Conservation (phyloP, 495 filamentous ascomycete species). For the Hypoxylon fragiforme region DNA sequence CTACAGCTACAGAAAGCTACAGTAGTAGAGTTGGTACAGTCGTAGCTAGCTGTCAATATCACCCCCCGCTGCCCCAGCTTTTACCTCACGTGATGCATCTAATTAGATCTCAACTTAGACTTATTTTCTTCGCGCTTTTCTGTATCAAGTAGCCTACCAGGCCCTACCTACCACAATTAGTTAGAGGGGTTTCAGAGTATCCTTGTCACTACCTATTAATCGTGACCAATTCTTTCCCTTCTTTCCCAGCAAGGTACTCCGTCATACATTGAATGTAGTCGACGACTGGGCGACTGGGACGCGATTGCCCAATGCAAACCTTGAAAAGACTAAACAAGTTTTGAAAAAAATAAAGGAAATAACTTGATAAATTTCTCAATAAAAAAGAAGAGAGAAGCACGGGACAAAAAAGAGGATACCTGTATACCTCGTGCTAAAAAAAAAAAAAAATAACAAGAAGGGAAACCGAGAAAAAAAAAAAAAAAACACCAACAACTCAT, state of each 20-base stretch:
- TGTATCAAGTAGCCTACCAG: neutral
- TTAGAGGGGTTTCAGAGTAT: too few species aligned
- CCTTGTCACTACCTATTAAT: too few species aligned
- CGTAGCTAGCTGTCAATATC: neutral
- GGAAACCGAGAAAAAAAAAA: neutral
- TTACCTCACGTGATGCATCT: conserved; percentile 3
- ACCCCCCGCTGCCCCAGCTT: conserved; percentile 3
- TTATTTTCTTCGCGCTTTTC: neutral
- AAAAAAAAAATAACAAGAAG: neutral
- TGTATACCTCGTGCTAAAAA: neutral
- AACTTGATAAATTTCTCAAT: neutral
- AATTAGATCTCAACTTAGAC: neutral
- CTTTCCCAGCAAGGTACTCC: too few species aligned
- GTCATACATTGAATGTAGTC: neutral
- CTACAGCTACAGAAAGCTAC: conserved; percentile 4
- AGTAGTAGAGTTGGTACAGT: neutral
- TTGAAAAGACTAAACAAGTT: neutral
- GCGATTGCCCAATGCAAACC: conserved; percentile 15
- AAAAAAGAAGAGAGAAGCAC: neutral
- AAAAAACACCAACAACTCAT: neutral
- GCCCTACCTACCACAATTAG: too few species aligned
- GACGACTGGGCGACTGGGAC: too few species aligned
- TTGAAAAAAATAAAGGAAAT: neutral
- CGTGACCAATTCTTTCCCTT: too few species aligned
- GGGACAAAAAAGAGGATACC: neutral